phyloP scores from a whole-genome alignment of 2,329 filamentous ascomycete species.

The Cladosporium sphaerospermum region DNA sequence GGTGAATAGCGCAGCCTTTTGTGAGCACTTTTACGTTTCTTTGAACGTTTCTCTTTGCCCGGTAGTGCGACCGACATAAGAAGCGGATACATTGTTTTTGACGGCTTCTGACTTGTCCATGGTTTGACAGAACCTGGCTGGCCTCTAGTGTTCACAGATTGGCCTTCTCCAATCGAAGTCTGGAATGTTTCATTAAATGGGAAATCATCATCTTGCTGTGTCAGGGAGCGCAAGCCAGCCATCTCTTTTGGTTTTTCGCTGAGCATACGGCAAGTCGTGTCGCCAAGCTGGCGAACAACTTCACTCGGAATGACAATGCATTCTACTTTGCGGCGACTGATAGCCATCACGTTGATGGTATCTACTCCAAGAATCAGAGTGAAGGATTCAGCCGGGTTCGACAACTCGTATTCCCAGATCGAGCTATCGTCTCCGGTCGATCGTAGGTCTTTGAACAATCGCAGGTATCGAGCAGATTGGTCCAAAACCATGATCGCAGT shows the following conservation, averaged over 20 bases:
- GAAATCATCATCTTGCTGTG: no score
- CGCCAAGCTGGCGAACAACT: neutral
- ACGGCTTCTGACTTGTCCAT: neutral
- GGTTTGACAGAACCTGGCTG: neutral
- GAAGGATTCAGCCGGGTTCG: slow-evolving; percentile 16
- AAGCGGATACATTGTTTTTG: neutral
- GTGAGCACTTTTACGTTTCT: neutral
- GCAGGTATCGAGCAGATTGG: slow-evolving; percentile 14
- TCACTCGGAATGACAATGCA: neutral
- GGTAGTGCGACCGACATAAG: neutral
- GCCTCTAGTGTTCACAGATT: neutral
- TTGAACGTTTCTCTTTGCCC: neutral
- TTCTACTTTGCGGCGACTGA: neutral
- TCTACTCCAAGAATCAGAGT: neutral
- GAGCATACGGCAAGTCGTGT: neutral
- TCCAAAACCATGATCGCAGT: slow-evolving; percentile 22
- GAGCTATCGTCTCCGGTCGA: slow-evolving; percentile 8
- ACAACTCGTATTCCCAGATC: neutral
- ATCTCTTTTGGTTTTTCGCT: neutral
- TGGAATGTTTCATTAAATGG: no score
- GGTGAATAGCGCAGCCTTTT: slow-evolving; percentile 9
- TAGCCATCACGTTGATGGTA: neutral
- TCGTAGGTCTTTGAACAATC: slow-evolving; percentile 19
- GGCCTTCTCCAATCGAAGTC: neutral
- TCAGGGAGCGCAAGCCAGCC: neutral